phyloP scores from a whole-genome alignment of 2,329 filamentous ascomycete species.

The Scortechinia acanthostroma region DNA sequence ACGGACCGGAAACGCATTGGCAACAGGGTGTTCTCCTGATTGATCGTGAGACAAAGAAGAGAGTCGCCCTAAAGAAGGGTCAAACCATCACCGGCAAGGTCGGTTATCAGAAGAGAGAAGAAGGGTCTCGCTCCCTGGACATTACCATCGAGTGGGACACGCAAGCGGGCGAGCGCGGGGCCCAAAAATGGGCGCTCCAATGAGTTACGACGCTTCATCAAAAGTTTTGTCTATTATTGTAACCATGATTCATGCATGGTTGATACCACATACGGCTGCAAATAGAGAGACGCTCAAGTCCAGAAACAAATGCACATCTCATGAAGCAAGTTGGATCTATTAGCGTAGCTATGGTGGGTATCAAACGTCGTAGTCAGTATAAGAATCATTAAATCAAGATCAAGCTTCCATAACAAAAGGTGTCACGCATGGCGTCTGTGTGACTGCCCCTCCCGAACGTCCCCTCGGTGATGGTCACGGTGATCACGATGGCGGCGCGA shows the following conservation, averaged over 20 bases:
- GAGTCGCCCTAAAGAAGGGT: not conserved
- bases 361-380: not conserved
- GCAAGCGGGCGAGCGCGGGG: not conserved
- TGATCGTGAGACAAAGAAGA: not conserved
- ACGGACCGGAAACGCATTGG: constrained; percentile 78
- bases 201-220: not conserved
- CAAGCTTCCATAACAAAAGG: too few species aligned
- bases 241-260: too few species aligned
- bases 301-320: too few species aligned
- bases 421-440: too few species aligned
- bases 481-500: not conserved
- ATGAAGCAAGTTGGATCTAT: too few species aligned
- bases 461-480: not conserved
- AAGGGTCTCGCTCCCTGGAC: not conserved
- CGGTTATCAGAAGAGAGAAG: not conserved
- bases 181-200: not conserved
- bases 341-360: not conserved
- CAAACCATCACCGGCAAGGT: not conserved
- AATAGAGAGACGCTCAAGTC: too few species aligned
- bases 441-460: too few species aligned
- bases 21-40: constrained; percentile 41
- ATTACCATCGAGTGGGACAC: not conserved
- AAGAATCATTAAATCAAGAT: too few species aligned
- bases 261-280: too few species aligned
- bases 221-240: not conserved